Percentiles rank a stretch among this genome's conserved stretches.
Conservation (phyloP, 768 basidiomycete species). For the Mycena olivaceomarginata region DNA sequence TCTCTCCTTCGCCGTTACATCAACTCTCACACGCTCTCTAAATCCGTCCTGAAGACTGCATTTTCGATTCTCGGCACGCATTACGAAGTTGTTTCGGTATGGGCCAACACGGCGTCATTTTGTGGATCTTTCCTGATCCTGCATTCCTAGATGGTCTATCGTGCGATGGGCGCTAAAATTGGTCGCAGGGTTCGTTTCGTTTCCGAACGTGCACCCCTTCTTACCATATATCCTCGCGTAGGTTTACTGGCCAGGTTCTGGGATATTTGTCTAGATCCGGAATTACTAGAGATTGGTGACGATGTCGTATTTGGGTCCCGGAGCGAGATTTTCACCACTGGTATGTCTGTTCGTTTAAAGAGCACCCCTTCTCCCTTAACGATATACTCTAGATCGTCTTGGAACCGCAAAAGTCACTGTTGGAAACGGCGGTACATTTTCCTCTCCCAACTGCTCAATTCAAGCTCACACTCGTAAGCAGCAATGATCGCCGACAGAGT, state of each 20-base stretch:
- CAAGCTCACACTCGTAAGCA: slow-evolving; percentile 15
- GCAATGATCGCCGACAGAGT: slow-evolving; percentile 71
- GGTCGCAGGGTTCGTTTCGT: background rate
- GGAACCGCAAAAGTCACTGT: slow-evolving; percentile 21
- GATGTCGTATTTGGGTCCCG: slow-evolving; percentile 70
- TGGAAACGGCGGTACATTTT: slow-evolving; percentile 34
- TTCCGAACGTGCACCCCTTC: background rate
- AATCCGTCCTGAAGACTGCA: slow-evolving; percentile 55
- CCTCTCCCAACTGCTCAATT: background rate
- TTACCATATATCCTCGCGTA: background rate
- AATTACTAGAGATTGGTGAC: slow-evolving; percentile 68
- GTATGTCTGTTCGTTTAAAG: background rate
- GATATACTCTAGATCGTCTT: background rate
- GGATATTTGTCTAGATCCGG: slow-evolving; percentile 66
- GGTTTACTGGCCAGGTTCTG: slow-evolving; percentile 70
- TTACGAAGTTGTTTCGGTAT: slow-evolving; percentile 67
- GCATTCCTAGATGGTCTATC: background rate
- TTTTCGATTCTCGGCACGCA: slow-evolving; percentile 66
- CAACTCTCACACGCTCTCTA: slow-evolving; percentile 59
- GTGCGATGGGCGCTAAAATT: slow-evolving; percentile 2
- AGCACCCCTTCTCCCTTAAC: background rate
- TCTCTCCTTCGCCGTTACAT: slow-evolving; percentile 58
- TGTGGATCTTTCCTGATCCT: background rate
- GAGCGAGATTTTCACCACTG: slow-evolving; percentile 61
- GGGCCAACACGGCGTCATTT: background rate